Evolutionary conservation across 2,329 filamentous ascomycete genomes (phyloP), one percentile per base, ranked within the genome.

Genomic region (Scortechinia acanthostroma): DNA sequence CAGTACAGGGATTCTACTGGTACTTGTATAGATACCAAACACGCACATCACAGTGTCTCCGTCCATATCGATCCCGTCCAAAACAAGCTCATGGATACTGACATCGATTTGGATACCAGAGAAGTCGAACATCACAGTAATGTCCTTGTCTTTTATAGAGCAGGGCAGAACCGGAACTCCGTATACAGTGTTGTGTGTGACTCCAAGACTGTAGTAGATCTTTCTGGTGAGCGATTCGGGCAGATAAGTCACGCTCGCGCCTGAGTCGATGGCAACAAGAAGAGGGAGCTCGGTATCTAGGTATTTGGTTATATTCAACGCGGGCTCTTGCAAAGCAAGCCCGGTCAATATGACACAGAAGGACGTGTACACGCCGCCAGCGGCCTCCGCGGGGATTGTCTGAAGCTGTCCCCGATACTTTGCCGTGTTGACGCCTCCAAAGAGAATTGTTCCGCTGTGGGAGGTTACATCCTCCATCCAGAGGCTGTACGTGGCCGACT

Each of bases 401-500:
- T 77, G 60, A 22, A 91, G 69, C 3, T 70, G 57, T 17, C 83
- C 86, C 2, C 64, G 56, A 57, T 77, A 91, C 51, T 83, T 80
- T 19, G 65, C 76, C 2, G 71, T 76, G 60, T 91, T 83, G 47
- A 91, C 74, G 22, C 87, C 86, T 22, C 86, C 86, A 53, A 91
- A 91, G 1, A 91, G 65, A 45, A 91, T 80, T 48, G 68, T 81
- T 45, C 86, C 86, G 0, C 69, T 77, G 53, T 63, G 76, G 20
- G 83, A 68, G 50, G 81, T 73, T 4, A 88, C 65, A 55, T 89
- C 84, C 62, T 90, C 85, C 16, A 90, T 68, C 80, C 83, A 90
- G 37, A 91, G 63, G 56, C 83, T 88, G 64, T 83, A 91, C 2
- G 84, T 81, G 45, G 76, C 83, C 16, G 82, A 80, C 16, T 73